Base-by-base conservation (phyloP, 2,329 filamentous ascomycete genomes). In the Ophiostoma perfectum region DNA sequence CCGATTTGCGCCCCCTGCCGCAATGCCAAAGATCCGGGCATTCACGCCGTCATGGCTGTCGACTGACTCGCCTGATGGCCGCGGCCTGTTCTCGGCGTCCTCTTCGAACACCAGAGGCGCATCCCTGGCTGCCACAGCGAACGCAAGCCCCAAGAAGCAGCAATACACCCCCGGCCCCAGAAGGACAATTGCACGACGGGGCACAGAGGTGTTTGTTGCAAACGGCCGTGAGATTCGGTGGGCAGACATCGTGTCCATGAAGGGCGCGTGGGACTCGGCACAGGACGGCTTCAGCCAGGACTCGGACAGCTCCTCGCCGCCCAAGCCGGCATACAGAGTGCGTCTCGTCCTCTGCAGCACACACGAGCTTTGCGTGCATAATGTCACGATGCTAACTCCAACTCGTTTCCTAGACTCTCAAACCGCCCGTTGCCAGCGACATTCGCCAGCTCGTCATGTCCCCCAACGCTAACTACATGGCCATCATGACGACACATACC, bases 191-290 rank as follows among this genome's bases (percentile, higher is more conserved):
- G 93, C 93, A 9, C 87, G 86, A 65, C 84, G 94, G 70, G 93
- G 91, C 16, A 92, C 91, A 0, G 93, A 99, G 75, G 81, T 98
- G 9, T 98, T 98, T 76, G 88, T 92, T 12, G 93, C 93, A 27
- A 88, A 90, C 55, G 93, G 93, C 65, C 93, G 90, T 74, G 92
- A 98, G 78, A 90, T 99, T 70, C 86, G 93, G 77, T 99, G 95
- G 93, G 89, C 91, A 9, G 92, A 97, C 78, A 80, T 99, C 68
- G 86, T 88, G 66, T 86, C 89, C 70, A 78, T 98, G 75, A 96
- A 96, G 80, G 90, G 88, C 70, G 75, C 77, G 66, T 84, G 80
- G 78, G 79, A 81, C 67, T 75, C 81, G 41, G 79, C 79, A 67
- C 73, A 75, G 18, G 72, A 74, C 65, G 71, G 70, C 49, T 69